Conservation (phyloP, 2,329 filamentous ascomycete genomes). For the Mollisia scopiformis region DNA sequence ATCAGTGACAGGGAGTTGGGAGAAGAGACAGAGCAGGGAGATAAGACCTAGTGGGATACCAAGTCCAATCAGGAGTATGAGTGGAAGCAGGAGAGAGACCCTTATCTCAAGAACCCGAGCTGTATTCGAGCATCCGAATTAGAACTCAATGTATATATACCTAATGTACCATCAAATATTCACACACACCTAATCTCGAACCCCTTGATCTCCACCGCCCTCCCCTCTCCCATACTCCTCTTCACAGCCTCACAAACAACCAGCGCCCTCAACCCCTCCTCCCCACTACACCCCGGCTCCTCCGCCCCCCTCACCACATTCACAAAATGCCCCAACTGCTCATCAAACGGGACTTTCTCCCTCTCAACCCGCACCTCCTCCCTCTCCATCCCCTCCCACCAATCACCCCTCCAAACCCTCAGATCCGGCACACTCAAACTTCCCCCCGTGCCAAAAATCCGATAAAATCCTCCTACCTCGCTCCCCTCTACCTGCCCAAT, state of each 20-base stretch:
- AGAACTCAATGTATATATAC: not conserved
- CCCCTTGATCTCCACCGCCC: slow-evolving; percentile 20
- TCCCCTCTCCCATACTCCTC: slow-evolving; percentile 43
- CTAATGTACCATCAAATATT: not conserved
- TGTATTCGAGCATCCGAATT: not conserved
- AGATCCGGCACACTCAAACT: slow-evolving; percentile 55
- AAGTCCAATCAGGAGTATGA: not conserved
- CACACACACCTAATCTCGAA: slow-evolving; percentile 9
- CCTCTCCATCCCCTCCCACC: not conserved
- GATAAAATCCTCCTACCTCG: slow-evolving; percentile 45
- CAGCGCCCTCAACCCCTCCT: slow-evolving; percentile 54
- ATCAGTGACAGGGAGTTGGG: not conserved
- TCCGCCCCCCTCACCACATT: slow-evolving; percentile 48
- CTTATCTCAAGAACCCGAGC: not conserved
- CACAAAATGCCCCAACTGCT: slow-evolving; percentile 55
- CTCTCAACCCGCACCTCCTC: slow-evolving; percentile 19
- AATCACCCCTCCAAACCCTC: not conserved
- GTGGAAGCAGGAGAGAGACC: not conserved
- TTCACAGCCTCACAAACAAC: slow-evolving; percentile 55
- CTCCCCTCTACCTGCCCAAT: slow-evolving; percentile 47
- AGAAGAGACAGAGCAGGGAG: not conserved
- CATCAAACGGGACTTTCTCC: slow-evolving; percentile 50
- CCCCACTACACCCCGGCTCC: slow-evolving; percentile 48
- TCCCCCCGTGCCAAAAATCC: slow-evolving; percentile 56
- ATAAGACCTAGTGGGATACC: not conserved